Base-by-base conservation (phyloP, 129 eudicot species). In the Flaveria bidentis region DNA sequence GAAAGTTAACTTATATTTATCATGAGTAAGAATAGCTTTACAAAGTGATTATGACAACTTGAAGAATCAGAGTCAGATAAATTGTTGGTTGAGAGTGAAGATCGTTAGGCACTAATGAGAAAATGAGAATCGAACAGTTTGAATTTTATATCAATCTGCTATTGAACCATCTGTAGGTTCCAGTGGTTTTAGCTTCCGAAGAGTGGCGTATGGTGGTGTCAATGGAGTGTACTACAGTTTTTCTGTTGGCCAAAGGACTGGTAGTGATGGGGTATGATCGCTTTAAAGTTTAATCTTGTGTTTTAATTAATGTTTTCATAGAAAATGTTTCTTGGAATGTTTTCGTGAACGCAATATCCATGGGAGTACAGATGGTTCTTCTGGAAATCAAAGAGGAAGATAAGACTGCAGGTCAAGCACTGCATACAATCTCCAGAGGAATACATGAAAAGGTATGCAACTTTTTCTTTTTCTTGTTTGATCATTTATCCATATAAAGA, bases 381-480 rank as follows among this genome's bases (percentile, higher is more conserved):
- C 66, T 85, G 25, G 95, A 89, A 82, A 82, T 89, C 76, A 86
- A 89, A 69, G 95, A 89, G 72, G 95, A 89, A 74, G 95, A 89
- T 52, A 79, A 78, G 80, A 75, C 69, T 17, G 73, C 55, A 52
- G 91, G 95, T 63, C 82, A 89, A 78, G 75, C 86, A 66, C 74
- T 89, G 65, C 91, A 86, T 60, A 84, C 88, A 45, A 72, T 89
- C 72, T 86, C 95, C 11, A 82, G 84, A 69, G 91, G 95, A 44
- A 84, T 89, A 70, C 81, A 82, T 39, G 87, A 89, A 36, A 89
- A 86, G 86, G 95, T 88, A 81, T 60, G 58, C 83, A 17, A 7
- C 60, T 58, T 39, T 12, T 53, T 61, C 11, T 52, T 63, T n/a
- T 3, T 1, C 47, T 44, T 12, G 10, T 30, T 45, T 57, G 18